phyloP scores from a whole-genome alignment of 768 basidiomycete genomes.

The Kwoniella europaea region DNA sequence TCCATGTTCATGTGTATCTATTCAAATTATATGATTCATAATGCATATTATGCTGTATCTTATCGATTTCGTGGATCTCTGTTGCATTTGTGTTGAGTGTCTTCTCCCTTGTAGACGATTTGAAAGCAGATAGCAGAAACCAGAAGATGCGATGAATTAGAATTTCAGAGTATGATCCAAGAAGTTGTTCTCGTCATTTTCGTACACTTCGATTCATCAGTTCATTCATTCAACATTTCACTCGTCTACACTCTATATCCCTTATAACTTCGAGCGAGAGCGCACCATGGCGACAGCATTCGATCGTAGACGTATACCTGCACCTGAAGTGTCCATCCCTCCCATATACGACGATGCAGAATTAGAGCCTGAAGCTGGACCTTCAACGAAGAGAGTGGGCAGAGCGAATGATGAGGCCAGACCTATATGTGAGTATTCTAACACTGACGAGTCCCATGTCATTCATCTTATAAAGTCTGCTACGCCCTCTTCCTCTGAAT shows the following conservation, averaged over 20 bases:
- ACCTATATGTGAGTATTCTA: constrained; percentile 74
- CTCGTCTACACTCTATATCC: not conserved
- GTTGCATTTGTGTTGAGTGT: not conserved
- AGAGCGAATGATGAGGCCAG: constrained; percentile 70
- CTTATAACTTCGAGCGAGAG: not conserved
- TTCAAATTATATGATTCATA: not conserved
- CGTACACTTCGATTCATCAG: not conserved
- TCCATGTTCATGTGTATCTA: not conserved
- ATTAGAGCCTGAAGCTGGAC: constrained; percentile 33
- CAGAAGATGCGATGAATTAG: not conserved
- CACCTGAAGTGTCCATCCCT: constrained; percentile 79
- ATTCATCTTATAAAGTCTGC: not conserved
- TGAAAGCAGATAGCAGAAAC: not conserved
- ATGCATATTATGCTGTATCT: not conserved
- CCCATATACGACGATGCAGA: constrained; percentile 64
- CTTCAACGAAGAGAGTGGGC: constrained; percentile 58
- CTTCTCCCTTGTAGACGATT: not conserved
- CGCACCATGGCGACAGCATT: constrained; percentile 54
- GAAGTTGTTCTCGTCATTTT: not conserved
- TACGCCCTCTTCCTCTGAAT: too few relatives aligned
- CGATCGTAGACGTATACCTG: constrained; percentile 87
- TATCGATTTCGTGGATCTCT: too few relatives aligned
- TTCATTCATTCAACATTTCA: not conserved
- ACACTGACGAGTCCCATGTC: not conserved
- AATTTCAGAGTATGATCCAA: not conserved